These are phyloP conservation scores for Scedosporium aurantiacum DNA, from an alignment of 2,329 filamentous ascomycete species.

Conservation along the genomic window DNA sequence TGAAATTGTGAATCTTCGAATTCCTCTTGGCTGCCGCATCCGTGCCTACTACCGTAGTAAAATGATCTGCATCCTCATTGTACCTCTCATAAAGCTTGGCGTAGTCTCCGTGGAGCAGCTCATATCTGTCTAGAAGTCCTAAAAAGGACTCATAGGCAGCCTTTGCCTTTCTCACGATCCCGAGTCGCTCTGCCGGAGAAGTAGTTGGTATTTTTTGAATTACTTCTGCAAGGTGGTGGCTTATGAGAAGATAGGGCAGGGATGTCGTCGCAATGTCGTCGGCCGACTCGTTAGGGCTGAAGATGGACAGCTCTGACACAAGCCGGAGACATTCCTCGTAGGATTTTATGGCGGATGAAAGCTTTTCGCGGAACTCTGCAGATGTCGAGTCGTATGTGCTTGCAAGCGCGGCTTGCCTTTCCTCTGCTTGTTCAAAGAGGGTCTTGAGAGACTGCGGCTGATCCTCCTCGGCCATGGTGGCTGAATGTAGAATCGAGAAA, in stretches of 20 bases:
- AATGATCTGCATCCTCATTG: constrained; percentile 57
- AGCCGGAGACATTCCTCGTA: constrained; percentile 65
- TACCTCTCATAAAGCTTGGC: constrained; percentile 62
- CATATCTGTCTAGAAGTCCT: constrained; percentile 66
- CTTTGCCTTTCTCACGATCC: constrained; percentile 51
- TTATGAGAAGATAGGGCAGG: constrained; percentile 71
- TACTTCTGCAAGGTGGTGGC: constrained; percentile 71
- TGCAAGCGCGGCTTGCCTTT: constrained; percentile 47
- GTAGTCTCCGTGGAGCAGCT: constrained; percentile 54
- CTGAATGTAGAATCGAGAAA: background rate
- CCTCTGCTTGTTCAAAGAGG: constrained; percentile 38
- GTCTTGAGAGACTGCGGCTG: constrained; percentile 39
- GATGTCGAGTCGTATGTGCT: constrained; percentile 53
- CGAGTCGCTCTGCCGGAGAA: constrained; percentile 44
- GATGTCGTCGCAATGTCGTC: constrained; percentile 82
- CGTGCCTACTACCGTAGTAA: constrained; percentile 53
- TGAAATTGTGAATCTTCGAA: constrained; percentile 76
- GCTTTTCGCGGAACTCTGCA: constrained; percentile 53
- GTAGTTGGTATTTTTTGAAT: constrained; percentile 53
- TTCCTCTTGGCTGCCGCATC: constrained; percentile 61
- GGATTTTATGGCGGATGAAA: constrained; percentile 54
- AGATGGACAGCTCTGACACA: constrained; percentile 63
- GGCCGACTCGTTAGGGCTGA: constrained; percentile 79
- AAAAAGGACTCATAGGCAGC: constrained; percentile 70
- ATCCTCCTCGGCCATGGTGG: constrained; percentile 23